Conservation (phyloP, 2,329 filamentous ascomycete species). For the Pseudopyrenochaeta lycopersici region DNA sequence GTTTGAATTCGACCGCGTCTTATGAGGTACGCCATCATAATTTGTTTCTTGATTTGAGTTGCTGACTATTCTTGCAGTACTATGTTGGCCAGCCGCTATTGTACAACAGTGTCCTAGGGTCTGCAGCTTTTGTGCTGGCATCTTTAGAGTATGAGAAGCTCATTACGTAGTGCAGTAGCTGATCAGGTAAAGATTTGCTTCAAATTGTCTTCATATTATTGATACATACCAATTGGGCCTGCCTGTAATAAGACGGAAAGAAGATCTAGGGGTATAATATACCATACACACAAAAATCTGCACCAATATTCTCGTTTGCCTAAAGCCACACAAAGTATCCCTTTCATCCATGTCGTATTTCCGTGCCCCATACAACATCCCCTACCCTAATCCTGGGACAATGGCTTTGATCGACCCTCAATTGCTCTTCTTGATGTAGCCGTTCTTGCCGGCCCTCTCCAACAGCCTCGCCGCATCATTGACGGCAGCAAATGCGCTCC, state of each 20-base stretch:
- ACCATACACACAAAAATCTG: not conserved
- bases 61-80: conserved; percentile 37
- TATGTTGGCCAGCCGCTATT: conserved; percentile 52
- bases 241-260: not conserved
- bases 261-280: not conserved
- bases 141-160: conserved; percentile 30
- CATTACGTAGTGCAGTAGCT: not conserved
- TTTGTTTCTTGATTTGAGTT: not conserved
- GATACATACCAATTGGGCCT: conserved; percentile 1
- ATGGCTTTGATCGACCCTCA: conserved; percentile 2
- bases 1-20: conserved; percentile 29
- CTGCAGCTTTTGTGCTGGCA: conserved; percentile 35
- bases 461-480: conserved; percentile 46
- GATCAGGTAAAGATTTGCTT: not conserved
- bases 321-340: not conserved
- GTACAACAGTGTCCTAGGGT: conserved; percentile 29
- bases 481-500: conserved; percentile 46
- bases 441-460: conserved; percentile 35
- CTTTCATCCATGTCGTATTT: not conserved
- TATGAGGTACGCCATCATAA: conserved; percentile 29
- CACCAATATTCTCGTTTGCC: not conserved
- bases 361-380: not conserved
- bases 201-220: not conserved
- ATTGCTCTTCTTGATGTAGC: conserved; percentile 42
- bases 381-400: not conserved